Base-by-base conservation (phyloP, 306 rosid genomes). In the Gastrolobium bilobum region DNA sequence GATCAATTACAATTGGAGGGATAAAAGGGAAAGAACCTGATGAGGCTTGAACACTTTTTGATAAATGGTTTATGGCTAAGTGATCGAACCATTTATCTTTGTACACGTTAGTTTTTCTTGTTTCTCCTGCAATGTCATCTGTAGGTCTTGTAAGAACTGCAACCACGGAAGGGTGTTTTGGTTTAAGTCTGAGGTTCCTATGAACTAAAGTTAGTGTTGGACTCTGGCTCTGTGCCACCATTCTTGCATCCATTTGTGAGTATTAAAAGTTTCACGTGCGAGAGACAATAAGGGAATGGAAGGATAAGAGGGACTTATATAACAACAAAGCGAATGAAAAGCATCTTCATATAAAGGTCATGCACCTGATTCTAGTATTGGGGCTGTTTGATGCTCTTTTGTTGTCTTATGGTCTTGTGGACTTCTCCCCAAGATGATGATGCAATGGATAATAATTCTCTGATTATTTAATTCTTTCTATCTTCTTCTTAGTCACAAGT, bases 41-140 rank as follows among this genome's bases (percentile, higher is more conserved):
- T 52, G 94, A 88, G 3, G 88, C 86, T 75, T 94, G 98, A 58
- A 94, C 88, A 50, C 85, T 85, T 62, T 71, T 81, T 2, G 97
- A 91, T 13, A 94, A 88, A 84, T 91, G 83, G 58, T 85, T 65
- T 53, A 83, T 91, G 34, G 98, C 98, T 6, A 94, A 46, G 31
- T 76, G 86, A 73, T 94, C 93, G 56, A 94, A 88, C 93, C 92
- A 94, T 72, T 53, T 90, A 68, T 94, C 97, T 8, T 76, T 85
- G 62, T 82, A 87, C 51, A 50, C 84, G 64, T 42, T 79, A 30
- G 69, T 73, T 54, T 60, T 81, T 33, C 52, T 78, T 78, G 84
- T 52, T 68, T 78, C 86, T 71, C 34, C 54, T 20, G 46, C 11
- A 38, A 39, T 39, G 52, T 42, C 67, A 50, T 69, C 84, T 4